Evolutionary conservation across 2,329 filamentous ascomycete genomes (phyloP), one percentile per base, ranked within the genome.

Genomic region (Thielaviopsis populi): DNA sequence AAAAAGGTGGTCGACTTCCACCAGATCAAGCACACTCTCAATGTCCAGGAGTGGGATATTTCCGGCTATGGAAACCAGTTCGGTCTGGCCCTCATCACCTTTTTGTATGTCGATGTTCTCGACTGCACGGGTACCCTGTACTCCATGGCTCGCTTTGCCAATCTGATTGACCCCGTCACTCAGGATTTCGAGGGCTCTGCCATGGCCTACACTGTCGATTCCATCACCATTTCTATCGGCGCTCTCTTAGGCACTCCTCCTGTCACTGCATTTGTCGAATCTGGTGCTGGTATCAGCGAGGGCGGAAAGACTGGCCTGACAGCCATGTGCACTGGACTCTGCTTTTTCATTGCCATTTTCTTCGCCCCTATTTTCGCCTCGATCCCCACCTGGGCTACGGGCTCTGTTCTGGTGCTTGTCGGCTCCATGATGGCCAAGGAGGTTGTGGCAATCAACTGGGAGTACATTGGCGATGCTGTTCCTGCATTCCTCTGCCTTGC

Each of bases 131-230:
- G 86, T 50, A 90, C 87, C 0, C 75, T 90, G 43, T 90, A 89
- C 74, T 87, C 86, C n/a, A 90, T 91, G 87, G 87, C 87, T 1
- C 84, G 85, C 24, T 89, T 89, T 74, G 85, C 82, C 67, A 83
- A 83, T 33, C 80, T 81, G 54, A 82, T 87, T 68, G 79, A 85
- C 70, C 74, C 80, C 68, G 78, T 81, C 56, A 83, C 86, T 1
- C 83, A 85, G n/a, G 89, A 95, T 71, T 96, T 96, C 67, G 89
- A 91, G 62, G 85, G 89, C 48, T 91, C 88, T 1, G 89, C 90
- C 0, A 75, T 92, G 40, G 91, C 91, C 1, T 91, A 89, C 72
- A 86, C 81, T 69, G 83, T 82, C 2, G 87, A 91, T 68, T 86
- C 87, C 0, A 73, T 84, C 15, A 85, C 84, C 66, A 88, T 90